Conservation (phyloP, 768 basidiomycete genomes). For the Agaricus subrufescens region DNA sequence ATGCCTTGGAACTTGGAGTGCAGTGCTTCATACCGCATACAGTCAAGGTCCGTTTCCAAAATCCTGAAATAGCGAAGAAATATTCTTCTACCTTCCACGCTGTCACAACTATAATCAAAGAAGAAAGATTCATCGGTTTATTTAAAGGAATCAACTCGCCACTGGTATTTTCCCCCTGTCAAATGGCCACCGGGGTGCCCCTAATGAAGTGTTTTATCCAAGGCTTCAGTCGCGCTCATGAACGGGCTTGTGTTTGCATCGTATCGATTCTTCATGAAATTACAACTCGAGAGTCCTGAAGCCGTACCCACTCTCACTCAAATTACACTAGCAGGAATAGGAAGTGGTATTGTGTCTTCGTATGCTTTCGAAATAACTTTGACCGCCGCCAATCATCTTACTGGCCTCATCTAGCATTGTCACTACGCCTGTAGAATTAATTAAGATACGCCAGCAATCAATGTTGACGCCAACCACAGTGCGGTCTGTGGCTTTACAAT, state of each 20-base stretch:
- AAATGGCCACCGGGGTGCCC: not conserved
- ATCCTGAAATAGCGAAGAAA: slow-evolving; percentile 45
- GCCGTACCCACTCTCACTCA: slow-evolving; percentile 62
- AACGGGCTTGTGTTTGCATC: slow-evolving; percentile 87
- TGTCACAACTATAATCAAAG: slow-evolving; percentile 59
- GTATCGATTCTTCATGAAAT: slow-evolving; percentile 73
- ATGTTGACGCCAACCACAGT: slow-evolving; percentile 44
- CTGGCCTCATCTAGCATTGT: slow-evolving; percentile 44
- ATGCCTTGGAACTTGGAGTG: not conserved
- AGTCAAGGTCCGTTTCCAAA: slow-evolving; percentile 85
- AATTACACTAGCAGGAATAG: slow-evolving; percentile 73
- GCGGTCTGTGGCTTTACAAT: slow-evolving; percentile 46
- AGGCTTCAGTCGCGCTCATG: slow-evolving; percentile 70
- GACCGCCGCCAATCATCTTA: not conserved
- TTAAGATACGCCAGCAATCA: slow-evolving; percentile 83
- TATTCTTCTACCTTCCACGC: slow-evolving; percentile 68
- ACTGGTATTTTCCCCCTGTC: slow-evolving; percentile 39
- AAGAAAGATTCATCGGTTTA: slow-evolving; percentile 64
- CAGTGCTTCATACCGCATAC: not conserved
- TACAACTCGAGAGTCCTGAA: slow-evolving; percentile 46
- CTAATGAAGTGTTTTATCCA: not conserved
- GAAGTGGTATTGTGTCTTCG: slow-evolving; percentile 78
- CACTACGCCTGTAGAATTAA: slow-evolving; percentile 79
- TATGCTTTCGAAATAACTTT: slow-evolving; percentile 30
- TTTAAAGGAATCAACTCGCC: slow-evolving; percentile 81